Conservation (phyloP, 2,329 filamentous ascomycete genomes). For the Fusarium euwallaceae region DNA sequence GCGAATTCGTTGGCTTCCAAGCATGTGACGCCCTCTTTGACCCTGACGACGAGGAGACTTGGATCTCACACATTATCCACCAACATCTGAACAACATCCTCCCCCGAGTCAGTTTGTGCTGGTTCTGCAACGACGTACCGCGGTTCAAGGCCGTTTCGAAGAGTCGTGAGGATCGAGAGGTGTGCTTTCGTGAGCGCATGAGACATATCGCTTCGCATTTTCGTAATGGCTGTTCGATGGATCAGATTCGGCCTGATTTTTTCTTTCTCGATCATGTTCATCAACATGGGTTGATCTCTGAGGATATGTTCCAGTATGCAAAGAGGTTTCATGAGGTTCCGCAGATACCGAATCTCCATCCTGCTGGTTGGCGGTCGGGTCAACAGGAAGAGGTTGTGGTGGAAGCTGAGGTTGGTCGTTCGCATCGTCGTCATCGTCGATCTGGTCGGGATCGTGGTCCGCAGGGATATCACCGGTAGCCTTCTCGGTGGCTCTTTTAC, state of each 20-base stretch:
- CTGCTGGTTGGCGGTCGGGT: conserved; percentile 29
- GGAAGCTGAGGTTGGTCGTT: conserved; percentile 20
- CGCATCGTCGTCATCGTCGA: conserved; percentile 1
- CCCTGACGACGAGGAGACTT: conserved; percentile 54
- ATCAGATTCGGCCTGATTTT: conserved; percentile 56
- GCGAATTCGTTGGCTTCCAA: conserved; percentile 58
- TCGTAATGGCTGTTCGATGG: conserved; percentile 35
- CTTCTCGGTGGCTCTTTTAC: neutral
- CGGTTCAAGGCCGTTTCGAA: conserved; percentile 47
- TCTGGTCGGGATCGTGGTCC: neutral
- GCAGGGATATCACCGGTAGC: conserved; percentile 15
- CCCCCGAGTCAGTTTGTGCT: conserved; percentile 59
- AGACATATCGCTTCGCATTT: conserved; percentile 64
- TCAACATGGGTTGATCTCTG: conserved; percentile 45
- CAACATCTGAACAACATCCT: conserved; percentile 53
- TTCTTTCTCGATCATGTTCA: conserved; percentile 56
- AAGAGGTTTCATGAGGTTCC: conserved; percentile 37
- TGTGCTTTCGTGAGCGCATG: conserved; percentile 59
- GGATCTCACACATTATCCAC: conserved; percentile 61
- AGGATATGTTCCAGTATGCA: conserved; percentile 39
- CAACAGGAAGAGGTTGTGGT: neutral
- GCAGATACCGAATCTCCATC: conserved; percentile 29
- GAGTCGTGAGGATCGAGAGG: conserved; percentile 10
- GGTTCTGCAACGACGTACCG: conserved; percentile 62
- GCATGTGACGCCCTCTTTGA: conserved; percentile 56